Evolutionary conservation across 2,329 filamentous ascomycete species (phyloP), one percentile per base, ranked within the genome.

Genomic region (Bisporella sp.): DNA sequence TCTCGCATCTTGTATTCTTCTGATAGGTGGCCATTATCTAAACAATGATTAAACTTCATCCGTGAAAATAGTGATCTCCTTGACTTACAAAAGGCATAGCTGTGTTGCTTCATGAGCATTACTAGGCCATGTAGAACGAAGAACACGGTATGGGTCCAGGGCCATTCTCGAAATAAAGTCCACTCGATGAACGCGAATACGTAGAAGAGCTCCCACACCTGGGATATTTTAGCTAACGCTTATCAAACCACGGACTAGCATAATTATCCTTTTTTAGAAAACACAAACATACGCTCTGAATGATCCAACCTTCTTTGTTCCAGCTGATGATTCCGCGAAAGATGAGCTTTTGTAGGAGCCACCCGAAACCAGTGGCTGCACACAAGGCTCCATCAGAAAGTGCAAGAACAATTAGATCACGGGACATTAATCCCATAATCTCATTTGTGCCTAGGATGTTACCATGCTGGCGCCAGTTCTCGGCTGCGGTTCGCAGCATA

Each of bases 31-130:
- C 87, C 87, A 59, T 90, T 91, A 66, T 89, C 60, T 21, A 3
- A 21, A 21, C 21, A 21, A 21, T 21, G 21, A 21, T 21, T 21
- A 21, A 21, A 21, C 21, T 21, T 21, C 21, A 21, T 3, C 21
- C 21, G 21, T 57, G 45, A 30, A 12, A 45, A 29, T 6, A 31
- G n/a, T 11, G 7, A 5, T 11, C 6, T 7, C 8, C 13, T 46
- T 31, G 35, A 48, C 57, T 54, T 55, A 57, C 55, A 90, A 58
- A 88, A 89, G 4, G 84, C 77, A 61, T 88, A 90, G 13, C 82
- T 85, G 64, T 90, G 87, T 67, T 89, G 85, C 70, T 92, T 92
- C 87, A 91, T 91, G 29, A 91, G 64, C 75, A 90, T 85, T 3
- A 86, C 79, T 49, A 91, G 69, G 11, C 81, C 81, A 62, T 91